Base-by-base conservation (phyloP, 306 rosid genomes). In the Benincasa hispida region DNA sequence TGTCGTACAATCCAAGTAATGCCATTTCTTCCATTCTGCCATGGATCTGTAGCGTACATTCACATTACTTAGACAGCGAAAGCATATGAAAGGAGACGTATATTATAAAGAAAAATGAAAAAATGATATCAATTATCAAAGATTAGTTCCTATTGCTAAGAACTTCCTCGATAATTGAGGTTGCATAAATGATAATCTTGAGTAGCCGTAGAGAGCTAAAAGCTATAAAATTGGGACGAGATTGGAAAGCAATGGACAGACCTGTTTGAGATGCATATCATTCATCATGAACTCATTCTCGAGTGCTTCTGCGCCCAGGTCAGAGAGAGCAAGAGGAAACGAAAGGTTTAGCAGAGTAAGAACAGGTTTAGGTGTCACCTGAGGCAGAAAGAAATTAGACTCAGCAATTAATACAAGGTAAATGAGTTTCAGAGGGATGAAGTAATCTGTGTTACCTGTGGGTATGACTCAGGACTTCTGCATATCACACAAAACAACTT, bases 321-420 rank as follows among this genome's bases (percentile, higher is more conserved):
- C 99, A 78, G 96, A 94, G 58, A 92, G 87, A 50, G 99, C 96
- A 25, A 92, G 92, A 74, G 99, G 97, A 83, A 92, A 89, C 30
- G 96, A 92, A 82, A 94, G 89, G 84, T 84, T 81, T 75, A 87
- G 81, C 18, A 85, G 87, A 37, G 89, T 85, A 70, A 94, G 91
- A 78, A 94, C 84, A 74, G 98, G 97, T 77, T 92, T 92, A 47
- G 98, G 99, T 81, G 86, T 79, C 84, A 84, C 96, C 99, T 94
- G 88, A 72, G 50, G 77, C n/a, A 58, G 79, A 34, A 56, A 37
- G 69, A 84, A 74, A 30, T 75, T 80, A 78, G 81, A 66, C 48
- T 32, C 35, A 70, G 60, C 67, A 75, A 51, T 79, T 73, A 77
- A 76, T 57, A 48, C 55, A 41, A 18, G 61, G 41, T 54, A 72